Conservation (phyloP, 2,329 filamentous ascomycete species). For the Orbilia blumenaviensis region DNA sequence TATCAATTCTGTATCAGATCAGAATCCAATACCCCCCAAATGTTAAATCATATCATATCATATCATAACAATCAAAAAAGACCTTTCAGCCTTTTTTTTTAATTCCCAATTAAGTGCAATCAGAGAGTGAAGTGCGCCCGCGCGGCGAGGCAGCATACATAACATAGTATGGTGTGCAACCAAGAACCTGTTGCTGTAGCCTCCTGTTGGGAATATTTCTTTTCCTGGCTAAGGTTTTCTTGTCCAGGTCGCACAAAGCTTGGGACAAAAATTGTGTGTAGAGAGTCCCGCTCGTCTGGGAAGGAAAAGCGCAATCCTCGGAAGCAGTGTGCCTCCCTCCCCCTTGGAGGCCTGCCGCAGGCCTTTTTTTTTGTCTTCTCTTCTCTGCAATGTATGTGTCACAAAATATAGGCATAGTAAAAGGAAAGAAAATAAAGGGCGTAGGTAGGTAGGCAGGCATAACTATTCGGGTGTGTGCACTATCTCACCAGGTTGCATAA, state of each 20-base stretch:
- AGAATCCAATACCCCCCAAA: constrained; percentile 34
- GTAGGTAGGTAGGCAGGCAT: no score
- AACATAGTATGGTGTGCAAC: no score
- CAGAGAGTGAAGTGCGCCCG: constrained; percentile 10
- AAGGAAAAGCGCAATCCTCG: constrained; percentile 4
- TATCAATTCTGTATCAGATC: constrained; percentile 14
- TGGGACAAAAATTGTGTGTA: not conserved
- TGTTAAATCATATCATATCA: no score
- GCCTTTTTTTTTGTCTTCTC: no score
- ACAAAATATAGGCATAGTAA: no score
- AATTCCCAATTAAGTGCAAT: not conserved
- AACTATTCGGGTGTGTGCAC: no score
- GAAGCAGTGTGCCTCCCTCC: constrained; percentile 9
- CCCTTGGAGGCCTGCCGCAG: not conserved
- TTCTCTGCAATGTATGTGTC: no score
- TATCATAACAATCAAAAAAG: no score
- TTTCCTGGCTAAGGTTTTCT: constrained; percentile 16
- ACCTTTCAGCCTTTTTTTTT: constrained; percentile 4
- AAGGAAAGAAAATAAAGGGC: no score
- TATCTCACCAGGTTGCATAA: not conserved
- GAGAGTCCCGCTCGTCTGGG: constrained; percentile 29
- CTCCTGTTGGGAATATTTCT: not conserved
- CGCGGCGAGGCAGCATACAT: no score
- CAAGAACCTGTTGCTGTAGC: no score
- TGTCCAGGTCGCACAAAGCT: constrained; percentile 22